Base-by-base conservation (phyloP, 2,329 filamentous ascomycete genomes). In the Drechmeria coniospora region DNA sequence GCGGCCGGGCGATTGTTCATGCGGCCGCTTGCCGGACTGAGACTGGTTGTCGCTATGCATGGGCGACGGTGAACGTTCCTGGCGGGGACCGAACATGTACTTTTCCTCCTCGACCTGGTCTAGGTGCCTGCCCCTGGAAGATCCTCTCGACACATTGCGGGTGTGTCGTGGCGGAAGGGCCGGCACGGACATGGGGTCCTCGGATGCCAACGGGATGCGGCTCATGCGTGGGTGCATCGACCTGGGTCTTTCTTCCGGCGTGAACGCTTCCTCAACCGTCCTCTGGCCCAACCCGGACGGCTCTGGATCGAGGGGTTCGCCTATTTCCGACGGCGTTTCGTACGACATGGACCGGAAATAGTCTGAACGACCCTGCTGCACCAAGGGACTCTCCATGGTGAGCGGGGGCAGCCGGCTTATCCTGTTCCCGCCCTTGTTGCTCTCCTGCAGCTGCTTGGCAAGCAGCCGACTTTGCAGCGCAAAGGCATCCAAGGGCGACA, bases 401-500 rank as follows among this genome's bases (percentile, higher is more conserved):
- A 86, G 61, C 6, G 84, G 83, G 3, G 86, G 82, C 23, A 95
- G 59, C 23, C 87, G 71, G 55, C 86, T 94, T 55, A 94, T 69
- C 32, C 86, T 72, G 38, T 75, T 73, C 27, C 81, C 84, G 36
- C 70, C 68, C 45, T 70, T 74, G 44, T 72, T 68, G 37, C 71
- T 76, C 40, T 90, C 77, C 50, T 93, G 78, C 35, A 98, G 71
- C 53, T 92, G 79, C 54, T 74, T 80, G 21, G 84, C 84, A 28
- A 98, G 68, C 42, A 92, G 59, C 32, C 87, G 77, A 42, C 86
- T 92, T 48, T 95, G 87, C 36, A 87, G 67, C 14, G 87, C 87
- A 49, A 98, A 92, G 26, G 87, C 87, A 63, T 98, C 90, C 38
- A 98, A 68, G 8, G 90, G 90, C 6, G 90, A 95, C 31, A 95